These are phyloP conservation scores for Pilaira anomala DNA, from an alignment of 192 early-diverging fungal species.

Conservation along the genomic window DNA sequence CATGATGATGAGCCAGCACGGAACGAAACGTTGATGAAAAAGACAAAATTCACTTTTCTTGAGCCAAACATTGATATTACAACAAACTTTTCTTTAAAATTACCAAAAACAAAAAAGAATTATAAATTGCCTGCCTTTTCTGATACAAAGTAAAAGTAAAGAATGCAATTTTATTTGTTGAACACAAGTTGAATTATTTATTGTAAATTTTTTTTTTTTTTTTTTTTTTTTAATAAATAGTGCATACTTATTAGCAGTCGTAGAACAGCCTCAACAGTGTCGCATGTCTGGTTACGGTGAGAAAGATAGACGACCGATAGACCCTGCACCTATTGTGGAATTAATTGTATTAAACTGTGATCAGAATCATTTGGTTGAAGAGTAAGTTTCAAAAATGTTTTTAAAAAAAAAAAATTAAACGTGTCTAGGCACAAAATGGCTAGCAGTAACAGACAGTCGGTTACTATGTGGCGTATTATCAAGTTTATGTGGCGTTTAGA, in stretches of 20 bases:
- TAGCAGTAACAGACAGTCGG: no score
- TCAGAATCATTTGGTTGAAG: constrained; percentile 2
- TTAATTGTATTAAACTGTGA: constrained; percentile 12
- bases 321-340: constrained; percentile 72
- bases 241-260: not conserved
- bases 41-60: not conserved
- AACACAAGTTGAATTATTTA: no score
- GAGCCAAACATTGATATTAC: constrained; percentile 2
- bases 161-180: no score
- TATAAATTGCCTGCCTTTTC: not conserved
- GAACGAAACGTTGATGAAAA: not conserved
- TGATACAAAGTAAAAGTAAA: constrained; percentile 12
- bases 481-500: not conserved
- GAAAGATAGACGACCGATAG: constrained; percentile 67
- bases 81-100: not conserved
- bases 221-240: not conserved
- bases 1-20: not conserved
- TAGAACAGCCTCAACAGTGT: constrained; percentile 19
- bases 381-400: not conserved
- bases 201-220: not conserved
- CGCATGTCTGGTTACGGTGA: constrained; percentile 5
- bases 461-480: not conserved
- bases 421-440: no score
- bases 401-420: no score
- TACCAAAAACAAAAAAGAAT: not conserved